Evolutionary conservation across 2,329 filamentous ascomycete species (phyloP), one percentile per base, ranked within the genome.

Genomic region (Pestalotiopsis sp.): DNA sequence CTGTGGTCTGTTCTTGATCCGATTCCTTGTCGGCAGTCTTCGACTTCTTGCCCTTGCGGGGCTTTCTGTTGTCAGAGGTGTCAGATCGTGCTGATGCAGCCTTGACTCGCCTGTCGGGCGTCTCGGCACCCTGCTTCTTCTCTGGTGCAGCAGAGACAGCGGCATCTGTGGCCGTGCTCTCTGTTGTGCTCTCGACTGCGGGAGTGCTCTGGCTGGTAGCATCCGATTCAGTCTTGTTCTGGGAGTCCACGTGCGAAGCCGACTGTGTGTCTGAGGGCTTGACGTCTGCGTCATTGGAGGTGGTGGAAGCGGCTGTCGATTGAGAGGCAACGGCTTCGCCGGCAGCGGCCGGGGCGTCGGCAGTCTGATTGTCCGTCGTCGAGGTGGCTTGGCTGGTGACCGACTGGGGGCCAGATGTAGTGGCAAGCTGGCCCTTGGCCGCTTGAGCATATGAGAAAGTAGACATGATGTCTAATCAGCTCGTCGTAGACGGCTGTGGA

Each of bases 371-470:
- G 66, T 75, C 78, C 38, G 73, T 73, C 20, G 75, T 75, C 17
- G 76, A 74, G 35, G 78, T 74, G 38, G 73, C 71, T 70, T 74
- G 73, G 68, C 75, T 79, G 66, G 71, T 67, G 52, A 72, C 72
- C 66, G 73, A 72, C 64, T 77, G 75, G 58, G 76, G 72, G 40
- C 74, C 69, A 30, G 77, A 69, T 68, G 78, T 75, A 39, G 74
- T 76, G 65, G 85, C 77, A 67, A 87, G 82, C 75, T 91, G 88
- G 76, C 94, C 94, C 81, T 96, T 96, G 69, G 95, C 95, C 77
- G 95, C 95, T 86, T 97, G 94, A 75, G 95, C 95, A 81, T 98
- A 98, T 69, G 95, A 98, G 79, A 98, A 97, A 70, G 80, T 79
- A 71, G 86, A 86, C 87, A 88, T 89, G 63, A 73, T 74, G 73